Evolutionary conservation across 257 asterid species (phyloP), one percentile per base, ranked within the genome.

Genomic region (Jaltomata sinuosa): DNA sequence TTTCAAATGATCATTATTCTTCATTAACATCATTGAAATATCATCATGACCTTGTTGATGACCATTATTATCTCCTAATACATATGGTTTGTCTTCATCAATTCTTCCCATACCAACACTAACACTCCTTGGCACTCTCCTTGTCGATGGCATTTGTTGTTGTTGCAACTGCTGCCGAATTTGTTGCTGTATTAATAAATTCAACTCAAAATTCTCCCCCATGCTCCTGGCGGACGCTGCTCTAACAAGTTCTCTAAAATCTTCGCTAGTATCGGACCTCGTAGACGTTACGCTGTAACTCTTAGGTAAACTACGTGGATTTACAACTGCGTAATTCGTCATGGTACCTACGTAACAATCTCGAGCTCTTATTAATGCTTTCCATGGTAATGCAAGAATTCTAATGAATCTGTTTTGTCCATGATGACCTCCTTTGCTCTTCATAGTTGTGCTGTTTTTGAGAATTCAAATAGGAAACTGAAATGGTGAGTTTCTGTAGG

Each of bases 41-140:
- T 52, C n/a, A 45, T 34, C n/a, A 29, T n/a, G n/a, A n/a, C 1
- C 22, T n/a, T 71, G 40, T n/a, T n/a, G n/a, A n/a, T n/a, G n/a
- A n/a, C n/a, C n/a, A n/a, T n/a, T n/a, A n/a, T n/a, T n/a, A 4
- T 85, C 89, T 14, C 89, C 90, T 59, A 89, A 89, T 86, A 84
- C 81, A 85, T 47, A 88, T 5, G 98, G 93, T 3, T 83, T 84
- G 0, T 96, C 99, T 57, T 96, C 99, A 71, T 94, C 99, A 38
- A 96, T 96, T 67, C 90, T 94, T 11, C 96, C 98, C 95, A 96
- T 93, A 0, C 91, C 97, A 0, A 93, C 98, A 22, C 97, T 94
- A 80, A 42, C 34, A 85, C 98, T 94, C 11, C 98, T 89, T 5
- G 92, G 93, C 83, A 95, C 92, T 91, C 85, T 49, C 49, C 84